These are phyloP conservation scores for Rhizomucor pusillus DNA, from an alignment of 371 early-diverging fungal genomes.

Conservation along the genomic window DNA sequence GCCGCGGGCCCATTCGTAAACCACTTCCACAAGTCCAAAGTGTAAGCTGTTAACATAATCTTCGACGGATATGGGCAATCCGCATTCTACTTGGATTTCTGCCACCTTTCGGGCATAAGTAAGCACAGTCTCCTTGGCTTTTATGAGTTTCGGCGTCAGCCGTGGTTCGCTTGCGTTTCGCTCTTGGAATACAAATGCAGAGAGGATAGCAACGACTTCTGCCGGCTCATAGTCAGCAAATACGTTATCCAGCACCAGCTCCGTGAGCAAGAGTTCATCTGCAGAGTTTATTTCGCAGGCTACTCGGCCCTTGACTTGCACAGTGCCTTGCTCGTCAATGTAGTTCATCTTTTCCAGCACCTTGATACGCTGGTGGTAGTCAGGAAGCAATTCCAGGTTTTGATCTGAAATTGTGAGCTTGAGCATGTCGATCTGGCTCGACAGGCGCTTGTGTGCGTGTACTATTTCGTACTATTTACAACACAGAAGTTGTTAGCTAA, in stretches of 20 bases:
- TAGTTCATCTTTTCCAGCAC: slow-evolving; percentile 79
- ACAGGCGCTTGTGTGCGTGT: slow-evolving; percentile 66
- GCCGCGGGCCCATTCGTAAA: slow-evolving; percentile 98
- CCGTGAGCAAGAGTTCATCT: slow-evolving; percentile 96
- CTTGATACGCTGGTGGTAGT: slow-evolving; percentile 85
- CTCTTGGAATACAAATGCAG: slow-evolving; percentile 97
- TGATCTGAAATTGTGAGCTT: slow-evolving; percentile 81
- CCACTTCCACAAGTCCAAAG: slow-evolving; percentile 95
- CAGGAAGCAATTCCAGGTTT: slow-evolving; percentile 90
- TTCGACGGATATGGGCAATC: slow-evolving; percentile 56
- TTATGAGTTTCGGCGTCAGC: slow-evolving; percentile 59
- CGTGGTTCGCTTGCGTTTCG: slow-evolving; percentile 62
- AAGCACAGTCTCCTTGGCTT: slow-evolving; percentile 61
- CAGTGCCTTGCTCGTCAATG: slow-evolving; percentile 81
- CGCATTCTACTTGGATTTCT: slow-evolving; percentile 70
- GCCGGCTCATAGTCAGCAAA: slow-evolving; percentile 87
- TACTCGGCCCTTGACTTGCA: slow-evolving; percentile 98
- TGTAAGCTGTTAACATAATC: slow-evolving; percentile 59
- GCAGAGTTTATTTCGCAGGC: slow-evolving; percentile 98
- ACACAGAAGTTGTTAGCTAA: not conserved
- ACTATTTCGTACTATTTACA: slow-evolving; percentile 60
- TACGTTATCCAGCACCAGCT: slow-evolving; percentile 96
- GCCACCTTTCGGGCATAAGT: slow-evolving; percentile 71
- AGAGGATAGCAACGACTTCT: slow-evolving; percentile 94
- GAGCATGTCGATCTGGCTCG: slow-evolving; percentile 71